Percentiles rank a stretch among this genome's conserved stretches.
Conservation (phyloP, 331 rosid genomes). For the Acacia pycnantha region DNA sequence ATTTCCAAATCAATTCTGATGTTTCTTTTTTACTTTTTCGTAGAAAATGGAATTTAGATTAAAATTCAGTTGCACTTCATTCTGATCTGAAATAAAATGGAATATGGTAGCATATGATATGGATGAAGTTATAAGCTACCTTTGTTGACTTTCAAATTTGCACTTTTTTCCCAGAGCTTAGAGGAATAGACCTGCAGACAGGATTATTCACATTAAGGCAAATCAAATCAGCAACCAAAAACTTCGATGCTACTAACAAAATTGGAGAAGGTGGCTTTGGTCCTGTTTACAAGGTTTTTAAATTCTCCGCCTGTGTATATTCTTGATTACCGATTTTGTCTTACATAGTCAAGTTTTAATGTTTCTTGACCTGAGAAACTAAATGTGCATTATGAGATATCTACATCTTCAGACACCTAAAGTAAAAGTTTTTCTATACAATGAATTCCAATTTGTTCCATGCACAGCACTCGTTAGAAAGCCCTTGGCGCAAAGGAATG, state of each 20-base stretch:
- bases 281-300: conserved; percentile 78
- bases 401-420: neutral
- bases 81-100: conserved; percentile 7
- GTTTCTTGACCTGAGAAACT: neutral
- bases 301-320: conserved; percentile 4
- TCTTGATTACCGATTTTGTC: neutral
- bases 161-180: conserved; percentile 54
- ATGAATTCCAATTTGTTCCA: neutral
- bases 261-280: conserved; percentile 98
- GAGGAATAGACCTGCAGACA: conserved; percentile 78
- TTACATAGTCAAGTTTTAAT: neutral
- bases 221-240: conserved; percentile 78
- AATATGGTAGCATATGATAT: neutral
- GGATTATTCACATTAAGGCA: conserved; percentile 81
- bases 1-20: neutral
- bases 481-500: neutral
- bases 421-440: conserved; percentile 1
- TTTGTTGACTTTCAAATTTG: conserved; percentile 26
- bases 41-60: neutral
- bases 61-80: neutral
- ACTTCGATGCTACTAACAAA: conserved; percentile 75
- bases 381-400: conserved; percentile 4
- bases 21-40: neutral
- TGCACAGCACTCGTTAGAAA: neutral
- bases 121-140: conserved; percentile 6